Conservation (phyloP, 768 basidiomycete species). For the Hygrophorus pudorinus region DNA sequence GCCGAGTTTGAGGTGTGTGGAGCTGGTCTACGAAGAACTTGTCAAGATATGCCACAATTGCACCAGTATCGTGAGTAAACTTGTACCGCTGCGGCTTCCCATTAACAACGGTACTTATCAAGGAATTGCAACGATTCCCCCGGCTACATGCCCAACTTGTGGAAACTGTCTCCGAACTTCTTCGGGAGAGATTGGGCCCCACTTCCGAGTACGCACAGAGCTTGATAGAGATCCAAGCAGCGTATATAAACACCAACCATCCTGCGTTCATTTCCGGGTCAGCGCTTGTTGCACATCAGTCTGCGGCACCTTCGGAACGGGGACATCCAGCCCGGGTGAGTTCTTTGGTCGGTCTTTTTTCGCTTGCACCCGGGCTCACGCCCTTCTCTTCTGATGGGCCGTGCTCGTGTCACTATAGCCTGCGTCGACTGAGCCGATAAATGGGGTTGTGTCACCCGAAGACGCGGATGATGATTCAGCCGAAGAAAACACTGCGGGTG, state of each 20-base stretch:
- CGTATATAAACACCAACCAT: conserved; percentile 99
- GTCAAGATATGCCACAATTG: conserved; percentile 99
- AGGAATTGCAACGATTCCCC: conserved; percentile 97
- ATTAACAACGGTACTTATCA: conserved; percentile 1
- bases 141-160: conserved; percentile 86
- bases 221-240: conserved; percentile 93
- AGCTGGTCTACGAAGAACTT: conserved; percentile 96
- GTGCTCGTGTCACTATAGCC: conserved; percentile 35
- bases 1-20: conserved; percentile 91
- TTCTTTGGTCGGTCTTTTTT: not conserved
- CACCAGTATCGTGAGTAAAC: conserved; percentile 65
- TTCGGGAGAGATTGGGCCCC: conserved; percentile 91
- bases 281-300: conserved; percentile 46
- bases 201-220: conserved; percentile 96
- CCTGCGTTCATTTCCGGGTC: conserved; percentile 86
- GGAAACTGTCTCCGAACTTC: conserved; percentile 92
- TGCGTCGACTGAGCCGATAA: conserved; percentile 50
- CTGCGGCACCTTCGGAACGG: conserved; percentile 30
- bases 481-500: conserved; percentile 35
- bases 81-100: not conserved
- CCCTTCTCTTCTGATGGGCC: conserved; percentile 5
- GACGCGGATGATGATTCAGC: conserved; percentile 59
- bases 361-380: conserved; percentile 8
- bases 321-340: conserved; percentile 45
- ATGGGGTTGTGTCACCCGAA: conserved; percentile 41